Percentiles rank a stretch among this genome's conserved stretches.
These are phyloP conservation scores for Coemansia umbellata DNA, from an alignment of 192 early-diverging fungal species.

Conservation along the genomic window DNA sequence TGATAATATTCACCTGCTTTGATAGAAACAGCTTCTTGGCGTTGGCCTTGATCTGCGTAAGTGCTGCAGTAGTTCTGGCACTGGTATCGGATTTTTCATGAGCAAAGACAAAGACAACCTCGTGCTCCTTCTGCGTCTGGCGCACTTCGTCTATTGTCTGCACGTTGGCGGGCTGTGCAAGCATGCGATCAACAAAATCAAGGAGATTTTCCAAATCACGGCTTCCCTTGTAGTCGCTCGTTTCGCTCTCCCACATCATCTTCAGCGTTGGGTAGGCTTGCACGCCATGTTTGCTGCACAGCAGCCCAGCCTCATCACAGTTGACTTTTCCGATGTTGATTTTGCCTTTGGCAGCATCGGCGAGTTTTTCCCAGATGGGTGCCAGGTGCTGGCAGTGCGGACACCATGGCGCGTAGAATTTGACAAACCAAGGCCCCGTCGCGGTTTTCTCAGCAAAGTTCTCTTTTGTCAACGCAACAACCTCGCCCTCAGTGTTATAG, in stretches of 20 bases:
- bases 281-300: slow-evolving; percentile 67
- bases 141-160: slow-evolving; percentile 40
- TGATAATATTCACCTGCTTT: slow-evolving; percentile 27
- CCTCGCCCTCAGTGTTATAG: slow-evolving; percentile 55
- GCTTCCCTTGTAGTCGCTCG: slow-evolving; percentile 39
- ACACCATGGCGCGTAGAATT: slow-evolving; percentile 91
- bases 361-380: slow-evolving; percentile 74
- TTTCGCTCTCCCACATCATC: slow-evolving; percentile 55
- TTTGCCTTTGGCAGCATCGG: slow-evolving; percentile 54
- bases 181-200: slow-evolving; percentile 53
- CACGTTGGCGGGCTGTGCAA: slow-evolving; percentile 38
- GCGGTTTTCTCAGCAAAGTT: slow-evolving; percentile 55
- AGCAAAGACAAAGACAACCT: slow-evolving; percentile 57
- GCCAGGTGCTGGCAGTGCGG: slow-evolving; percentile 82
- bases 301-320: slow-evolving; percentile 61
- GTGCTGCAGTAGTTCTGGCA: slow-evolving; percentile 21
- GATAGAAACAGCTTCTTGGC: slow-evolving; percentile 48
- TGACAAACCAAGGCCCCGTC: slow-evolving; percentile 74
- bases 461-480: slow-evolving; percentile 53
- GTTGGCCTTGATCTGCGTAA: slow-evolving; percentile 26
- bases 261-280: slow-evolving; percentile 85
- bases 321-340: slow-evolving; percentile 85
- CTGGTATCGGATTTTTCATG: slow-evolving; percentile 44
- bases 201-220: slow-evolving; percentile 53
- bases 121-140: slow-evolving; percentile 38